Evolutionary conservation across 1,284 basidiomycete species (phyloP).

Genomic region (Cystobasidium sp.): DNA sequence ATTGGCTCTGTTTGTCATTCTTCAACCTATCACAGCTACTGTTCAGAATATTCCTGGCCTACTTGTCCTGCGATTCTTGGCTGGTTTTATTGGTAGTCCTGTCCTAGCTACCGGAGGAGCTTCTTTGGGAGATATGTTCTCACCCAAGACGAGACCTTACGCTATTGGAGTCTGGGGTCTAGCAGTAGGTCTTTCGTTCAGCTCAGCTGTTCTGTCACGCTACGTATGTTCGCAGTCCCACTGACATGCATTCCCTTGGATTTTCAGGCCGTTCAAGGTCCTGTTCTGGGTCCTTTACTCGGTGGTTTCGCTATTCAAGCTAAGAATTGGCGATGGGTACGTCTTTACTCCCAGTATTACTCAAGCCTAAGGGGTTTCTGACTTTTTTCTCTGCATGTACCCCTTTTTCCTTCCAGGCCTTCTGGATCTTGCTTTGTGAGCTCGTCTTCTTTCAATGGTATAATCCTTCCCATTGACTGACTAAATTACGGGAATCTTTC

Average conservation of each 20-base stretch:
- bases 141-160: conserved; percentile 42
- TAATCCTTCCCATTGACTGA: too few relatives aligned
- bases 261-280: conserved; percentile 53
- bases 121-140: conserved; percentile 43
- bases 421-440: conserved; percentile 41
- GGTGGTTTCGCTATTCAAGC: conserved; percentile 44
- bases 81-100: conserved; percentile 57
- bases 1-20: conserved; percentile 55
- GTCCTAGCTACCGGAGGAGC: conserved; percentile 55
- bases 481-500: too few relatives aligned
- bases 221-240: background rate
- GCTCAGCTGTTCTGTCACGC: background rate
- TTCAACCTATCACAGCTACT: conserved; percentile 56
- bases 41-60: conserved; percentile 55
- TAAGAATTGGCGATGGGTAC: conserved; percentile 45
- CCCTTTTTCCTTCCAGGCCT: conserved; percentile 3
- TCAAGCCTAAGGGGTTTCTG: background rate
- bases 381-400: background rate
- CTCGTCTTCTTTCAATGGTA: too few relatives aligned
- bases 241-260: too few relatives aligned
- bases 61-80: conserved; percentile 56
- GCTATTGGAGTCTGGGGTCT: conserved; percentile 45
- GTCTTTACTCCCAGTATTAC: too few relatives aligned
- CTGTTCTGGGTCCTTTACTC: conserved; percentile 43
- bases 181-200: conserved; percentile 28